Evolutionary conservation across 148 eudicot species (phyloP).

Genomic region (Chenopodium berlandieri): DNA sequence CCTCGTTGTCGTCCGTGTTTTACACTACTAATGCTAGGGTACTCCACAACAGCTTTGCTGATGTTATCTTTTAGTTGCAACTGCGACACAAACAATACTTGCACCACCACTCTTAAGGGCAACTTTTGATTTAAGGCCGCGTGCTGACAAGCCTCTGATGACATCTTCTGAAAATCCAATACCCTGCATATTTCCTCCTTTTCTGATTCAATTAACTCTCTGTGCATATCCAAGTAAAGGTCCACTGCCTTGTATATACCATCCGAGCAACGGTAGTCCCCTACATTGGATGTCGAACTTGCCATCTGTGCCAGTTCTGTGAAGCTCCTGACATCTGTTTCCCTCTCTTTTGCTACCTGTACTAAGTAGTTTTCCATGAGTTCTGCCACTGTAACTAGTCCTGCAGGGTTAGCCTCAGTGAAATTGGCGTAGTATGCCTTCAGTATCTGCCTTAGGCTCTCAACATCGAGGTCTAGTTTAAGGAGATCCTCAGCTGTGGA

Average conservation of each 20-base stretch:
- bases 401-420: constrained; percentile 19
- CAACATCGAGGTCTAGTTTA: constrained; percentile 39
- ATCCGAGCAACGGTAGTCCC: constrained; percentile 36
- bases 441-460: constrained; percentile 53
- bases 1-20: constrained; percentile 23
- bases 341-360: constrained; percentile 50
- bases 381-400: constrained; percentile 49
- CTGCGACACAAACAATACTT: constrained; percentile 52
- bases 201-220: constrained; percentile 50
- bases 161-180: constrained; percentile 58
- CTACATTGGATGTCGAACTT: constrained; percentile 33
- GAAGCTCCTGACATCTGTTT: constrained; percentile 40
- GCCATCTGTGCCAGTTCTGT: constrained; percentile 52
- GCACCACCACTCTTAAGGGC: constrained; percentile 58
- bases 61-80: constrained; percentile 50
- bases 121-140: constrained; percentile 53
- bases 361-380: constrained; percentile 60
- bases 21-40: constrained; percentile 15
- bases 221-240: constrained; percentile 50
- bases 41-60: constrained; percentile 30
- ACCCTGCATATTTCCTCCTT: constrained; percentile 51
- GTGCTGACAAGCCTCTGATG: constrained; percentile 56
- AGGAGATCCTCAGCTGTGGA: constrained; percentile 51
- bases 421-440: constrained; percentile 54
- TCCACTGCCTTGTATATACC: constrained; percentile 70